Evolutionary conservation across 768 basidiomycete genomes (phyloP).

Genomic region (Galerina sulciceps): DNA sequence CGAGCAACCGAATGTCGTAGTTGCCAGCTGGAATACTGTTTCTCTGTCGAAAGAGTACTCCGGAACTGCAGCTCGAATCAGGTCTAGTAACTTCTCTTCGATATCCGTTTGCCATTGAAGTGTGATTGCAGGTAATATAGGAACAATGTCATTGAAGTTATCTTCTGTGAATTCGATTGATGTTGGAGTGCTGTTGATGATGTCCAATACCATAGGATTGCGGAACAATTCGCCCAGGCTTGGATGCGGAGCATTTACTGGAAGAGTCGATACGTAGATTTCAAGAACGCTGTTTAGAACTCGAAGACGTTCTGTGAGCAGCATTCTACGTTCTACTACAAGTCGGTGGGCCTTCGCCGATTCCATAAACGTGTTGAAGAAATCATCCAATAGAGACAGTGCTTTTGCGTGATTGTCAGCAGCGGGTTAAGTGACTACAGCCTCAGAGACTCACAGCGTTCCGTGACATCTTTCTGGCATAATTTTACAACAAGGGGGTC

Average conservation of each 20-base stretch:
- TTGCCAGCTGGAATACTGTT: constrained; percentile 27
- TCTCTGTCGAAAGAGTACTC: neutral
- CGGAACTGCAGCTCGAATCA: neutral
- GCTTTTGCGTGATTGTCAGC: too few relatives aligned
- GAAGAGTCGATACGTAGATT: neutral
- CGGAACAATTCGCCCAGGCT: neutral
- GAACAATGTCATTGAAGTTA: neutral
- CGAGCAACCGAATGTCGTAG: constrained; percentile 25
- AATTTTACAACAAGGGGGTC: neutral
- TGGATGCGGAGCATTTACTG: neutral
- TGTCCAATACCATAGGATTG: neutral
- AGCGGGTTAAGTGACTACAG: too few relatives aligned
- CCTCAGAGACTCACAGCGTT: constrained; percentile 3
- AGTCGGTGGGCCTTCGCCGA: neutral
- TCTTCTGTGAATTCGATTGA: neutral
- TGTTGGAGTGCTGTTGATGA: neutral
- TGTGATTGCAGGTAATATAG: neutral
- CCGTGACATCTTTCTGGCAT: constrained; percentile 14
- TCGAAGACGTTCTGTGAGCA: neutral
- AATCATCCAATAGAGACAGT: too few relatives aligned
- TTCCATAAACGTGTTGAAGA: too few relatives aligned
- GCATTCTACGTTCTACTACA: neutral
- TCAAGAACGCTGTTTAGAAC: neutral
- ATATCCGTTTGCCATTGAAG: neutral
- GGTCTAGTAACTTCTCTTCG: neutral